Evolutionary conservation across 2,329 filamentous ascomycete species (phyloP).

Genomic region (Diaporthe sp.): DNA sequence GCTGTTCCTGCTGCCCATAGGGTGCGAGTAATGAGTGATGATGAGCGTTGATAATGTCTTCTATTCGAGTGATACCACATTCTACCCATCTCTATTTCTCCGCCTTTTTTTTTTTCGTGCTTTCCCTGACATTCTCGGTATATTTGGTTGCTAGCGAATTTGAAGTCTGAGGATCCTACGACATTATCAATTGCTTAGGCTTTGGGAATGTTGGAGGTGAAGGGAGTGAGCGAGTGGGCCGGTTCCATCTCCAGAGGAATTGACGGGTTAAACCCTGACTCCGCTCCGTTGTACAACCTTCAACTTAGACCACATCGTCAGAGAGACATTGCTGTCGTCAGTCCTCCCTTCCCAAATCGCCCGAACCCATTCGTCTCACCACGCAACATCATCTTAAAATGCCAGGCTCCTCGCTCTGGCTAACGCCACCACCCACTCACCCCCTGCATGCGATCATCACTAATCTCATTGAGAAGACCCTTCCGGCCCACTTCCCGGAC

Average conservation of each 20-base stretch:
- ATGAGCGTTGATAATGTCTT: conserved; percentile 23
- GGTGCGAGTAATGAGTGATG: conserved; percentile 12
- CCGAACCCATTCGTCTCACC: neutral
- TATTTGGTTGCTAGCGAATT: neutral
- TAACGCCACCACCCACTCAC: conserved; percentile 42
- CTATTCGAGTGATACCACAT: conserved; percentile 22
- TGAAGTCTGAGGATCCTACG: neutral
- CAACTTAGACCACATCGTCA: neutral
- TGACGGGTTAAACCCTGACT: neutral
- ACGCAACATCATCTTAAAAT: conserved; percentile 33
- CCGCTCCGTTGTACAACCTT: neutral
- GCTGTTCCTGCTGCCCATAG: neutral
- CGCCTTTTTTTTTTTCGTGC: too few species aligned
- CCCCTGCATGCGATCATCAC: conserved; percentile 39
- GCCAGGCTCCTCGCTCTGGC: conserved; percentile 47
- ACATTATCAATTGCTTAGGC: neutral
- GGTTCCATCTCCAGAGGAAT: too few species aligned
- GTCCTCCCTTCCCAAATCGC: neutral
- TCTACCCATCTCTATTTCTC: neutral
- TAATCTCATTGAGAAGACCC: conserved; percentile 38
- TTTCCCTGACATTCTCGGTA: neutral
- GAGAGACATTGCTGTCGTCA: neutral
- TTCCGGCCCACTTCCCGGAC: conserved; percentile 41
- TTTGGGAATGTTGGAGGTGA: neutral
- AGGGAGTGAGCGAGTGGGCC: too few species aligned